Percentiles rank a stretch among this genome's conserved stretches.
phyloP scores from a whole-genome alignment of 2,329 filamentous ascomycete species.

The Emergomyces orientalis region DNA sequence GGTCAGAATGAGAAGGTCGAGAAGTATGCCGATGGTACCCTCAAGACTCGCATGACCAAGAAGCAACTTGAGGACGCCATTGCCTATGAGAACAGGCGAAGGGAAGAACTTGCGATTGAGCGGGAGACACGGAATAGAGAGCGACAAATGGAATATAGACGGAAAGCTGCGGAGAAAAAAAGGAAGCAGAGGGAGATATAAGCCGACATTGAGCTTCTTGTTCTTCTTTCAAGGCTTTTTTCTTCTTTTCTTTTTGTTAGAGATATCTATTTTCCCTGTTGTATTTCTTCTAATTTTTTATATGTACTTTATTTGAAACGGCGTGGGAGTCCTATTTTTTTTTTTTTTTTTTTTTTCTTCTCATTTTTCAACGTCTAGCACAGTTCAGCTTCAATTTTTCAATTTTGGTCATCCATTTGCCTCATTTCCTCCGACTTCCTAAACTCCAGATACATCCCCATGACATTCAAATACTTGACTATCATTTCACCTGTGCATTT shows the following conservation, averaged over 20 bases:
- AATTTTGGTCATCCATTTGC: not conserved
- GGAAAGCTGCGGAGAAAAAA: constrained; percentile 9
- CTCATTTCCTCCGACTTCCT: not conserved
- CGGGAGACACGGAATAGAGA: constrained; percentile 27
- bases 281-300: constrained; percentile 1
- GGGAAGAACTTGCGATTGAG: constrained; percentile 22
- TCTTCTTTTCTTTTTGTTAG: not conserved
- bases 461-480: too few species aligned
- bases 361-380: not conserved
- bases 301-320: constrained; percentile 5
- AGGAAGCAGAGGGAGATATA: not conserved
- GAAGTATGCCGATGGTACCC: constrained; percentile 20
- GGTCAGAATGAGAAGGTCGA: constrained; percentile 19
- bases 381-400: not conserved
- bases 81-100: constrained; percentile 25
- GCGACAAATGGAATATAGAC: constrained; percentile 9
- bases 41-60: constrained; percentile 20
- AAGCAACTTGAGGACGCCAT: constrained; percentile 25
- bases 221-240: constrained; percentile 1
- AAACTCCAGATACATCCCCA: too few species aligned
- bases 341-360: not conserved
- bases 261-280: not conserved
- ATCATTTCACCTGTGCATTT: not conserved
- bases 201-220: not conserved
- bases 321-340: not conserved